Conservation (phyloP, 2,329 filamentous ascomycete genomes). For the Diaporthe sp. region DNA sequence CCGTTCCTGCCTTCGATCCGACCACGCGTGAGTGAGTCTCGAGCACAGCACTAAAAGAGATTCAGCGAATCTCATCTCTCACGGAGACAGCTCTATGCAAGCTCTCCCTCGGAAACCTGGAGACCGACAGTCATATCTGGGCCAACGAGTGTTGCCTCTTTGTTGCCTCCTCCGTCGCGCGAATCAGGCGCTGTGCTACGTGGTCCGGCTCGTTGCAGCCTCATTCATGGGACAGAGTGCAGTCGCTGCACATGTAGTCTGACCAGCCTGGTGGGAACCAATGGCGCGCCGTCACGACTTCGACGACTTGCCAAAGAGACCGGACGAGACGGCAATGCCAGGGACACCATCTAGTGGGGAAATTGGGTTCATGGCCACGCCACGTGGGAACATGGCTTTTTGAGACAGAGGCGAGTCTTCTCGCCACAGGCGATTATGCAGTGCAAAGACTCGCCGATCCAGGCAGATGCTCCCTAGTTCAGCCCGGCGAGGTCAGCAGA, state of each 20-base stretch:
- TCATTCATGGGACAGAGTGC: neutral
- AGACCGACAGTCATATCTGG: neutral
- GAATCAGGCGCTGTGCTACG: neutral
- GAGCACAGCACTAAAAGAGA: neutral
- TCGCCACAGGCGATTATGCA: neutral
- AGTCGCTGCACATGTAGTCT: neutral
- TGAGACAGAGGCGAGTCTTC: too few species aligned
- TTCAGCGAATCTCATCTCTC: neutral
- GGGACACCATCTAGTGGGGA: neutral
- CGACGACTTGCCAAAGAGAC: too few species aligned
- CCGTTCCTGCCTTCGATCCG: neutral
- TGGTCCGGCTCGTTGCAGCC: neutral
- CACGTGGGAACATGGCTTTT: neutral
- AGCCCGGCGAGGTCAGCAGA: neutral
- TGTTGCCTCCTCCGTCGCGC: constrained; percentile 27
- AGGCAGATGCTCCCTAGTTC: neutral
- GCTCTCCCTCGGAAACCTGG: neutral
- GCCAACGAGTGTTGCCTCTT: constrained; percentile 35
- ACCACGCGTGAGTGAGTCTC: constrained; percentile 24
- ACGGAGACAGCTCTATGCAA: neutral
- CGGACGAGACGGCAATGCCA: neutral
- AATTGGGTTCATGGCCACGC: neutral
- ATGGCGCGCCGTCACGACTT: neutral
- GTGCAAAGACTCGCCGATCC: too few species aligned
- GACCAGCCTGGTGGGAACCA: too few species aligned